phyloP scores from a whole-genome alignment of 2,329 filamentous ascomycete genomes.

The Metarhizium sp. region DNA sequence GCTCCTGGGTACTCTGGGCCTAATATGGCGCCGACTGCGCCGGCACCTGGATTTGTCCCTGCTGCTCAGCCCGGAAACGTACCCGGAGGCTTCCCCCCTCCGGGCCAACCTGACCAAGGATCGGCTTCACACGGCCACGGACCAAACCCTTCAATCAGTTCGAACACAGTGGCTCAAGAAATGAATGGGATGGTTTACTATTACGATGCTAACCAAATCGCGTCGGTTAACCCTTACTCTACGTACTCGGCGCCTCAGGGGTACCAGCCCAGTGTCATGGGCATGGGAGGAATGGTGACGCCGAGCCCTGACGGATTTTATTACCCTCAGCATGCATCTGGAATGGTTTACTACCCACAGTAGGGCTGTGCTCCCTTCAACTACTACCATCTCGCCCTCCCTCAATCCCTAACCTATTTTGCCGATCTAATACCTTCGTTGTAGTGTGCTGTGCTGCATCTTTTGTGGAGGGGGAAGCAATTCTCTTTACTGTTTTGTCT shows the following conservation, averaged over 20 bases:
- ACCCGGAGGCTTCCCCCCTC: conserved; percentile 31
- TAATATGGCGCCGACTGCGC: conserved; percentile 40
- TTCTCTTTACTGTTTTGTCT: conserved; percentile 4
- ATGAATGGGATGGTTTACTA: conserved; percentile 96
- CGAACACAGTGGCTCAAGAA: conserved; percentile 66
- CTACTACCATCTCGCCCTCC: conserved; percentile 12
- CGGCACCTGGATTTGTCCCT: conserved; percentile 49
- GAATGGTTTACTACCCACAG: conserved; percentile 53
- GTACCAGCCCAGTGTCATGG: conserved; percentile 50
- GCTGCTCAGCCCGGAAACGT: conserved; percentile 37
- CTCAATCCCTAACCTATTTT: conserved; percentile 12
- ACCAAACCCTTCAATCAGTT: conserved; percentile 16
- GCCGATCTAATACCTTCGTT: conserved; percentile 22
- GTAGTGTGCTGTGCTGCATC: background rate
- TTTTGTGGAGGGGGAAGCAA: background rate
- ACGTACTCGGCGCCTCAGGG: conserved; percentile 38
- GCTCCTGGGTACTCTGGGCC: conserved; percentile 39
- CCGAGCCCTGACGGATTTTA: conserved; percentile 62
- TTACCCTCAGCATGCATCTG: conserved; percentile 46
- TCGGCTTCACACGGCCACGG: conserved; percentile 20
- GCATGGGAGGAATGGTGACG: conserved; percentile 75
- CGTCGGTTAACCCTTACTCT: conserved; percentile 40
- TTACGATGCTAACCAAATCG: conserved; percentile 69
- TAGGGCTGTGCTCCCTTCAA: conserved; percentile 28
- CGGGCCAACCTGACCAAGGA: conserved; percentile 29